Conservation (phyloP, 768 basidiomycete genomes). For the Pisolithus microcarpus region DNA sequence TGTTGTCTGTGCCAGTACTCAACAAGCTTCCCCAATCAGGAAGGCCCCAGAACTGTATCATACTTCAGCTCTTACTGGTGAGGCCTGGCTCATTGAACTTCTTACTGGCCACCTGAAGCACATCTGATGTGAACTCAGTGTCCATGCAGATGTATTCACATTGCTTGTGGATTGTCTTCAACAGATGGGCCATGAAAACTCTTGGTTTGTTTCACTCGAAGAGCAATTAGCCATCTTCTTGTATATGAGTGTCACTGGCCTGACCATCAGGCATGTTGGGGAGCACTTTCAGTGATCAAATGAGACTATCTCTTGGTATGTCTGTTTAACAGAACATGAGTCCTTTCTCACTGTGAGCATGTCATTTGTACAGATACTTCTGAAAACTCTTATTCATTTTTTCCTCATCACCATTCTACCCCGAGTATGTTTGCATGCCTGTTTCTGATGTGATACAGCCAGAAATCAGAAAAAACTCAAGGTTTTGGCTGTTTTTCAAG, state of each 20-base stretch:
- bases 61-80: slow-evolving; percentile 17
- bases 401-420: neutral
- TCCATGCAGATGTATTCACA: slow-evolving; percentile 15
- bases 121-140: slow-evolving; percentile 14
- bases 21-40: too few species aligned
- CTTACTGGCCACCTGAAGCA: slow-evolving; percentile 14
- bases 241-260: neutral
- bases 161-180: slow-evolving; percentile 1
- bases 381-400: neutral
- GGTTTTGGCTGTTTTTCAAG: neutral
- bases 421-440: neutral
- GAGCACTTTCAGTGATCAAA: neutral
- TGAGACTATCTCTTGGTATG: too few species aligned
- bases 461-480: neutral
- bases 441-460: neutral
- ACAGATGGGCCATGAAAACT: neutral
- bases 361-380: neutral
- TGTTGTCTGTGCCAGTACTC: too few species aligned
- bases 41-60: slow-evolving; percentile 8
- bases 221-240: neutral
- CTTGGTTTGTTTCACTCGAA: neutral
- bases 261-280: neutral
- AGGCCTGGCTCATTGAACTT: slow-evolving; percentile 18
- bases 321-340: neutral
- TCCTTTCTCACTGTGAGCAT: neutral